Conservation (phyloP, 1,284 basidiomycete species). For the Schizophyllum amplum region DNA sequence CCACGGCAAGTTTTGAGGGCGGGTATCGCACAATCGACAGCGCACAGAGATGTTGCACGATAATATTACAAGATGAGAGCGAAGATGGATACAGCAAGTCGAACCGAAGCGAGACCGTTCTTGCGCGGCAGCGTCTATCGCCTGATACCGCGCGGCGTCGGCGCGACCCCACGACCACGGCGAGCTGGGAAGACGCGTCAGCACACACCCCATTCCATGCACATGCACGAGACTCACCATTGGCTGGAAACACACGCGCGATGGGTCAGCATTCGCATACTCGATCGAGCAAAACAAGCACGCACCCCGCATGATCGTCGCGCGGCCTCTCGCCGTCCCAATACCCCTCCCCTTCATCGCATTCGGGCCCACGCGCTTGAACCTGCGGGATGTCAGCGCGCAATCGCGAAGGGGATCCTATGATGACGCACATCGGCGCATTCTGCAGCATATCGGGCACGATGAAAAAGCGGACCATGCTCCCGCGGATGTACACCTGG, state of each 20-base stretch:
- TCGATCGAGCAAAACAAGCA: constrained; percentile 14
- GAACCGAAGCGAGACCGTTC: neutral
- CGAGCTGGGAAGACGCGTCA: constrained; percentile 45
- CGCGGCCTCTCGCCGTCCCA: constrained; percentile 93
- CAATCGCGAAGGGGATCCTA: neutral
- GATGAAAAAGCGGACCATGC: constrained; percentile 98
- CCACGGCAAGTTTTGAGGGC: neutral
- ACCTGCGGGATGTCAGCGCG: too few species aligned
- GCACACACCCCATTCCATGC: constrained; percentile 3
- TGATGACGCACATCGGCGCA: constrained; percentile 89
- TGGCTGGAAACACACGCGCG: constrained; percentile 47
- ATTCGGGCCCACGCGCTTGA: constrained; percentile 97
- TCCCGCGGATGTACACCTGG: constrained; percentile 98
- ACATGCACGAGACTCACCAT: constrained; percentile 36
- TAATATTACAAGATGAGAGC: constrained; percentile 6
- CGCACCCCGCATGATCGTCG: constrained; percentile 91
- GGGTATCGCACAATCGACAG: neutral
- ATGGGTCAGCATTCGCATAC: constrained; percentile 8
- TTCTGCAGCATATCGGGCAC: constrained; percentile 99
- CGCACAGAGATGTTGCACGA: neutral
- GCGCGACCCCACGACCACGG: constrained; percentile 73
- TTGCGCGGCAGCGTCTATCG: constrained; percentile 36
- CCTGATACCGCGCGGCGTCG: constrained; percentile 64
- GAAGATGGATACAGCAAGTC: constrained; percentile 4
- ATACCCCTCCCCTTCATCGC: constrained; percentile 99